These are phyloP conservation scores for Rhizopus arrhizus DNA, from an alignment of 371 early-diverging fungal genomes.

Conservation along the genomic window DNA sequence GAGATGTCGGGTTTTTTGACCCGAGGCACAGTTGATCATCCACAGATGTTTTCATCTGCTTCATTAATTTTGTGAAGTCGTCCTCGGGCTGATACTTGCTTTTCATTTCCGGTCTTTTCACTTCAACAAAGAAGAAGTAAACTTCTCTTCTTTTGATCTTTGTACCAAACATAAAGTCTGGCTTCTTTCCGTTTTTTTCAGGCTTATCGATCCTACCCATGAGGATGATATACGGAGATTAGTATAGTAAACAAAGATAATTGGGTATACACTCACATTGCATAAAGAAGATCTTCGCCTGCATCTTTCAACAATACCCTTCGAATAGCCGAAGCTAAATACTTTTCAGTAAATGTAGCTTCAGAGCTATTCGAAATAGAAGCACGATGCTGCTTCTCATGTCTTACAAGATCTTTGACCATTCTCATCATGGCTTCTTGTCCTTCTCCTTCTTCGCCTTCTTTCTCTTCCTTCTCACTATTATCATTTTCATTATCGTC, in stretches of 20 bases:
- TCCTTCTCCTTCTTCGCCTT: not conserved
- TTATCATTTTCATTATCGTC: conserved; percentile 2
- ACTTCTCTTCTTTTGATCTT: not conserved
- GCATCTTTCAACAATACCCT: not conserved
- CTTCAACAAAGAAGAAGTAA: conserved; percentile 9
- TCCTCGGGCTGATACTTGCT: conserved; percentile 15
- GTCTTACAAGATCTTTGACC: not conserved
- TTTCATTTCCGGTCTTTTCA: conserved; percentile 13
- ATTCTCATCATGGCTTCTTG: not conserved
- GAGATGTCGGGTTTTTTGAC: conserved; percentile 15
- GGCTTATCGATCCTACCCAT: conserved; percentile 11
- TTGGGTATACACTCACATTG: conserved; percentile 2
- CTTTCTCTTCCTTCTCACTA: conserved; percentile 4
- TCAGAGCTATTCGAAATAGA: not conserved
- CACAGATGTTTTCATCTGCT: conserved; percentile 20
- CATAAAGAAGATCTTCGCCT: not conserved
- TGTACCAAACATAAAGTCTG: conserved; percentile 21
- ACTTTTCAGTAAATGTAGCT: not conserved
- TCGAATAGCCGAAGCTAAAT: conserved; percentile 2
- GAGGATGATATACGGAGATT: conserved; percentile 13
- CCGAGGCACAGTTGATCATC: conserved; percentile 20
- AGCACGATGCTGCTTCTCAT: not conserved
- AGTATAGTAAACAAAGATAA: conserved; percentile 11
- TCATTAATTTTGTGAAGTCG: conserved; percentile 16
- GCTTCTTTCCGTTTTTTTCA: conserved; percentile 1